Evolutionary conservation across 1,284 basidiomycete genomes (phyloP).

Genomic region (Ustilago shanxiensis): DNA sequence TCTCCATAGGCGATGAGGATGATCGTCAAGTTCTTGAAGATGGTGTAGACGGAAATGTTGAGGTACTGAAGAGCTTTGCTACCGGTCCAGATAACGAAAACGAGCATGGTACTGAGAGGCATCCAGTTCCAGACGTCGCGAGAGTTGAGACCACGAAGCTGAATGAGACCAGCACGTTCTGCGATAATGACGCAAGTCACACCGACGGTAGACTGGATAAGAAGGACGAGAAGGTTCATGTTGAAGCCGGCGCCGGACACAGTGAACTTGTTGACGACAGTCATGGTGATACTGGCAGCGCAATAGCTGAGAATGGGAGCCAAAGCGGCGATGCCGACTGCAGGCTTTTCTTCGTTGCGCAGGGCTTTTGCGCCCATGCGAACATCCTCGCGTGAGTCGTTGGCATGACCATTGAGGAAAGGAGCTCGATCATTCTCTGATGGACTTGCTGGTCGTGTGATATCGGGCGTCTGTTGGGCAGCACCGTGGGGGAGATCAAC

Average conservation of each 20-base stretch:
- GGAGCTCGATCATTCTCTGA: constrained; percentile 50
- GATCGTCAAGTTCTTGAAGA: constrained; percentile 99
- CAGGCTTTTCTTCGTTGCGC: constrained; percentile 39
- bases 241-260: constrained; percentile 93
- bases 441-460: constrained; percentile 51
- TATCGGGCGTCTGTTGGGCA: constrained; percentile 34
- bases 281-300: constrained; percentile 95
- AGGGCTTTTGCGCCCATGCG: constrained; percentile 50
- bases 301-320: constrained; percentile 91
- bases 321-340: constrained; percentile 71
- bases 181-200: constrained; percentile 80
- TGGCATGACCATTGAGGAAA: constrained; percentile 39
- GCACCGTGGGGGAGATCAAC: constrained; percentile 45
- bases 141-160: constrained; percentile 85
- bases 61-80: constrained; percentile 83
- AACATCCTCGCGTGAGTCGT: constrained; percentile 38
- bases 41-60: constrained; percentile 75
- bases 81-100: constrained; percentile 96
- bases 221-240: constrained; percentile 95
- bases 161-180: constrained; percentile 86
- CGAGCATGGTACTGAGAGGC: constrained; percentile 91
- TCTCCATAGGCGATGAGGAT: constrained; percentile 99
- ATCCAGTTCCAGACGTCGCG: constrained; percentile 93
- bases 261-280: constrained; percentile 97
- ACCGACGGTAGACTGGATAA: constrained; percentile 85